phyloP scores from a whole-genome alignment of 2,329 filamentous ascomycete genomes.

The Penicillium sp. region DNA sequence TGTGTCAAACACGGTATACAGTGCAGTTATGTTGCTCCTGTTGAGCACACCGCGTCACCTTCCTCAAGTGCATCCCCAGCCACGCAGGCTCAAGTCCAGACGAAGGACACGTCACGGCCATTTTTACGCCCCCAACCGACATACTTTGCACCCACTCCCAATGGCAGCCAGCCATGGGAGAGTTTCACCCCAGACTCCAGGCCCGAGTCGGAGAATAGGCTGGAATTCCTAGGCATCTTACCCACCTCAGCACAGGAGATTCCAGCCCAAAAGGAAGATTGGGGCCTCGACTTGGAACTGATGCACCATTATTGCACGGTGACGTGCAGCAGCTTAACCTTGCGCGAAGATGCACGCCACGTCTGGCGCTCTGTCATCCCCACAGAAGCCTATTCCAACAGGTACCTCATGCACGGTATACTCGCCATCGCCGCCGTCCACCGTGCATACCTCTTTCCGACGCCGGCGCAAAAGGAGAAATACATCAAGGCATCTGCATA shows the following conservation, averaged over 20 bases:
- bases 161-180: neutral
- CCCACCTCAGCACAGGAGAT: conserved; percentile 5
- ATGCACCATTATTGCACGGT: conserved; percentile 46
- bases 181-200: neutral
- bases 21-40: conserved; percentile 23
- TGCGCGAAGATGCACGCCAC: conserved; percentile 26
- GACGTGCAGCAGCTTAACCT: conserved; percentile 28
- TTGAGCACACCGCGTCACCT: neutral
- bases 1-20: conserved; percentile 27
- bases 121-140: conserved; percentile 1
- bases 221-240: conserved; percentile 16
- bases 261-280: conserved; percentile 14
- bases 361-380: conserved; percentile 36
- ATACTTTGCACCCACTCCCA: conserved; percentile 8
- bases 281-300: conserved; percentile 42
- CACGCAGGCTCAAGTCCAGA: neutral
- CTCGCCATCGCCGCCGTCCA: conserved; percentile 37
- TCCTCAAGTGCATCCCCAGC: conserved; percentile 8
- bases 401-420: conserved; percentile 36
- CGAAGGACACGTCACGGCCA: conserved; percentile 1
- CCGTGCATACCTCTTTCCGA: conserved; percentile 15
- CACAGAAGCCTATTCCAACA: conserved; percentile 32
- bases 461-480: conserved; percentile 13
- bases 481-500: conserved; percentile 20
- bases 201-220: conserved; percentile 8